Evolutionary conservation across 164 flowering plant species (phyloP).

Genomic region (Chimonanthus praecox): DNA sequence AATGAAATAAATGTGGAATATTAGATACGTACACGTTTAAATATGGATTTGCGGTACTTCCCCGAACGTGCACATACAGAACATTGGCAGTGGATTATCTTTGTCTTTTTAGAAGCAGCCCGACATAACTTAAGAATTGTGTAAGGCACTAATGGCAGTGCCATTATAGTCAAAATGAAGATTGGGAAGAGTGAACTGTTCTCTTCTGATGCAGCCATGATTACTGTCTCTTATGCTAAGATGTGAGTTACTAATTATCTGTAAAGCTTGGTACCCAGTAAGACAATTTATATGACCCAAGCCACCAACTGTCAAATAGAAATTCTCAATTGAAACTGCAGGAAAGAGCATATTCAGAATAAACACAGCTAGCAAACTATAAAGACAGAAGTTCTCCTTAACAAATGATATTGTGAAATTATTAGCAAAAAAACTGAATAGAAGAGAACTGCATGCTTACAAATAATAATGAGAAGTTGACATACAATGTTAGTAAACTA

Average conservation of each 20-base stretch:
- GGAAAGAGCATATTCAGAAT: too few species aligned
- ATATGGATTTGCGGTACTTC: constrained; percentile 76
- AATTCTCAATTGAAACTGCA: too few species aligned
- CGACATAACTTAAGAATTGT: constrained; percentile 65
- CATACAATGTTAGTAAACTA: too few species aligned
- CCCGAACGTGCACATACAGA: constrained; percentile 68
- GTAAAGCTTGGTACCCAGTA: constrained; percentile 1
- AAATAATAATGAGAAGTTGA: too few species aligned
- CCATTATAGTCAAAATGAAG: constrained; percentile 88
- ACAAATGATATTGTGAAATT: too few species aligned
- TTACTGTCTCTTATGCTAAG: background rate
- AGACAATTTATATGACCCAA: background rate
- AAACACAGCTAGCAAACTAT: too few species aligned
- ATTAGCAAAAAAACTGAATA: too few species aligned
- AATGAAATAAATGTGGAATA: background rate
- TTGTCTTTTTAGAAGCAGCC: constrained; percentile 63
- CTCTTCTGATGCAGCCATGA: constrained; percentile 86
- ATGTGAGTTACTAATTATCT: constrained; percentile 6
- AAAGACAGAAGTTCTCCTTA: too few species aligned
- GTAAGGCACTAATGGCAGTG: constrained; percentile 90
- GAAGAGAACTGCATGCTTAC: too few species aligned
- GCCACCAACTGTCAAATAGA: too few species aligned
- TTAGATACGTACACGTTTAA: constrained; percentile 45
- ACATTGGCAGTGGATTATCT: constrained; percentile 73
- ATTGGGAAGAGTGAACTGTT: constrained; percentile 83